These are phyloP conservation scores for Flaveria trinervia DNA, from an alignment of 129 eudicot genomes.

Conservation along the genomic window DNA sequence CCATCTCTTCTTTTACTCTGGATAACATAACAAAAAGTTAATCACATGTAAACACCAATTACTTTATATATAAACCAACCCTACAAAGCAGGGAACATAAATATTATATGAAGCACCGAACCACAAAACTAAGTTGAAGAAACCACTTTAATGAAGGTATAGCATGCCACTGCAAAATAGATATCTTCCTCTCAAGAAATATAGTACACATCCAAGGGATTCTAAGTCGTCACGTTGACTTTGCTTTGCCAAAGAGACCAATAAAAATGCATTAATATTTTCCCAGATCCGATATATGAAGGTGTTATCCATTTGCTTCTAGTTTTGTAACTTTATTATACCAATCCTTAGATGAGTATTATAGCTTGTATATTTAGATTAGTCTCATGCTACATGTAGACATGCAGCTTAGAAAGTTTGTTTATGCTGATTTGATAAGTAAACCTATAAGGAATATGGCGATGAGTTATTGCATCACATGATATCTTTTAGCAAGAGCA, in stretches of 20 bases:
- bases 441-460: conserved; percentile 97
- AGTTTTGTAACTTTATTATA: conserved; percentile 10
- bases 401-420: background rate
- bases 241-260: conserved; percentile 59
- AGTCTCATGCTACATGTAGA: background rate
- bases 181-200: conserved; percentile 85
- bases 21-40: too few relatives aligned
- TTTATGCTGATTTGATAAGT: background rate
- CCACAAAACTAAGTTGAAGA: background rate
- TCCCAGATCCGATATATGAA: background rate
- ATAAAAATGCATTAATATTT: background rate
- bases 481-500: conserved; percentile 95
- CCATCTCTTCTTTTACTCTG: too few relatives aligned
- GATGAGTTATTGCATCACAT: conserved; percentile 72
- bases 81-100: background rate
- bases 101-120: background rate
- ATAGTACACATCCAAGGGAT: conserved; percentile 95
- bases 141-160: background rate
- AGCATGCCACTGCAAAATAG: conserved; percentile 14
- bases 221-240: conserved; percentile 96
- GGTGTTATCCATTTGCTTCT: background rate
- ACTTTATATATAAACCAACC: too few relatives aligned
- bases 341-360: conserved; percentile 98
- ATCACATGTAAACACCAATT: too few relatives aligned
- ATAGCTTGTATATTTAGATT: conserved; percentile 62